Evolutionary conservation across 2,329 filamentous ascomycete species (phyloP), one percentile per base, ranked within the genome.

Genomic region (Fusarium armeniacum): DNA sequence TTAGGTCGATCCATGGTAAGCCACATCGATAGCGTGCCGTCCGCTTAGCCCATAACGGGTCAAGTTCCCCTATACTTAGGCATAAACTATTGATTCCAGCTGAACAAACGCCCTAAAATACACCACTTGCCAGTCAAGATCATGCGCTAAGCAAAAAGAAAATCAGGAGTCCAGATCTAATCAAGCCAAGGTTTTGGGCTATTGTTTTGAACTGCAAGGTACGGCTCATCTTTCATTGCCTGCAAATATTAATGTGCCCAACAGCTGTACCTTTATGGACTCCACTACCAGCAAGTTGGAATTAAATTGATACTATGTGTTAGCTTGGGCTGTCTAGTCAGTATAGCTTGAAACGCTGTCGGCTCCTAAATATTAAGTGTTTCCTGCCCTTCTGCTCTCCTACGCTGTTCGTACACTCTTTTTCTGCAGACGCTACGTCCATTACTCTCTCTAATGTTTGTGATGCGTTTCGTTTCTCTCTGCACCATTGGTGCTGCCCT

Each of bases 401-500:
- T 43, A 35, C 20, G 32, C 35, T 36, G 40, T 44, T 32, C 22
- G 2, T 49, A 3, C 60, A 43, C 30, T 58, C 64, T 5, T 47
- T 61, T 5, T 32, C 6, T 15, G 1, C 5, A 24, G 38, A 1
- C 45, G 45, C 13, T 26, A 16, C 46, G 18, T 35, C 30, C n/a
- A 38, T 22, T 55, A 57, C 62, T 33, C n/a, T 69, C 56, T 33
- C 65, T 67, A 46, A 64, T 10, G 13, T 30, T 20, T 56, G 67
- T 11, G 16, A 72, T 72, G 70, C 70, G 70, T 28, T 72, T 58
- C 35, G 6, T 43, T n/a, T 69, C 69, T 30, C 15, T 72, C 9
- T 65, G 46, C 15, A 32, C 60, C 13, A 8, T 63, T 4, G 49
- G 67, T 7, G 67, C 64, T 1, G 55, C 45, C 1, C 10, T 70